Percentiles rank a stretch among this genome's conserved stretches.
Conservation (phyloP, 31 red algal species). For the Porphyra umbilicalis region DNA sequence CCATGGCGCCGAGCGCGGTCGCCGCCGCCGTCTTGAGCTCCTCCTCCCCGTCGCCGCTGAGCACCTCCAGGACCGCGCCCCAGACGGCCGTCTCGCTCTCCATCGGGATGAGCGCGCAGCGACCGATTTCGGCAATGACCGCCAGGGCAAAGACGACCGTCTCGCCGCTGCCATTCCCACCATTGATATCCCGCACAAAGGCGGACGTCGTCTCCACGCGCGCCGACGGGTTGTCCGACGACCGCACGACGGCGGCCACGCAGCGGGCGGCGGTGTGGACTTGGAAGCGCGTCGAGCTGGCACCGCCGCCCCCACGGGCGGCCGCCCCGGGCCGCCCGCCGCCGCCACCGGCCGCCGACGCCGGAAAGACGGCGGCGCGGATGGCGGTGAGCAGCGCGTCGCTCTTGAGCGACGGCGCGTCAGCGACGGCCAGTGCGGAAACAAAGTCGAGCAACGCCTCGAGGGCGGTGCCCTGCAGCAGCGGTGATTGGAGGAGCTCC, state of each 20-base stretch:
- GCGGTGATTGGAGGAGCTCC: slow-evolving; percentile 31
- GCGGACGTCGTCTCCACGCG: not conserved
- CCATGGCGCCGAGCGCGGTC: slow-evolving; percentile 23
- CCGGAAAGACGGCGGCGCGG: not conserved
- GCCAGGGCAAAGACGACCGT: slow-evolving; percentile 34
- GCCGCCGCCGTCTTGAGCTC: slow-evolving; percentile 74
- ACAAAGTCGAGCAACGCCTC: slow-evolving; percentile 41
- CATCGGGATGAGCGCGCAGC: slow-evolving; percentile 21
- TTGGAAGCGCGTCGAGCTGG: not conserved
- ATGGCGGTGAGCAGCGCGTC: slow-evolving; percentile 39
- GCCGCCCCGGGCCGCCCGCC: not conserved
- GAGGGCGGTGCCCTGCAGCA: slow-evolving; percentile 61
- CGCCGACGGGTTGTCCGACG: not conserved
- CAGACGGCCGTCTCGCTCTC: not conserved
- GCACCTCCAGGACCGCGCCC: slow-evolving; percentile 32
- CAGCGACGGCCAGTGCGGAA: slow-evolving; percentile 21
- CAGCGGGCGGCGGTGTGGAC: slow-evolving; percentile 24
- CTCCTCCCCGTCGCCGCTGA: slow-evolving; percentile 54
- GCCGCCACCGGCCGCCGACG: not conserved
- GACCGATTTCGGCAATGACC: slow-evolving; percentile 66
- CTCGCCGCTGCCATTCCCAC: not conserved
- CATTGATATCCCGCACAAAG: not conserved
- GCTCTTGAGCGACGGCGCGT: slow-evolving; percentile 23
- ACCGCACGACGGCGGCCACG: slow-evolving; percentile 39
- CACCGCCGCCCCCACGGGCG: not conserved